Conservation (phyloP, 2,329 filamentous ascomycete species). For the Metarhizium robertsii region DNA sequence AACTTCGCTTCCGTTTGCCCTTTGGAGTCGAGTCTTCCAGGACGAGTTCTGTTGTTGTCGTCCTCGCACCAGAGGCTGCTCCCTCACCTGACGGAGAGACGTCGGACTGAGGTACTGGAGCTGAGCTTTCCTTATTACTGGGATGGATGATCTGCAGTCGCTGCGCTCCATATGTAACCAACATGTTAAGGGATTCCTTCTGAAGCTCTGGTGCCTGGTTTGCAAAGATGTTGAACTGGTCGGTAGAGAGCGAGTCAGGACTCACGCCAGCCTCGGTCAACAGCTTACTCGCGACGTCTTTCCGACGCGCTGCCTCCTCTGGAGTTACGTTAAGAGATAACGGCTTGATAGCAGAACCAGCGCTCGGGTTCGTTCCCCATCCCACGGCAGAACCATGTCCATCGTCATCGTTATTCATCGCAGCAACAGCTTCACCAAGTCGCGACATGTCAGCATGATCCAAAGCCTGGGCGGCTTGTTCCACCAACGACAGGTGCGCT, state of each 20-base stretch:
- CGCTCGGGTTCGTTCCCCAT: constrained; percentile 1
- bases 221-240: constrained; percentile 50
- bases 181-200: constrained; percentile 44
- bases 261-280: constrained; percentile 39
- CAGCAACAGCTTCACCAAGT: constrained; percentile 1
- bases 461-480: constrained; percentile 5
- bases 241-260: constrained; percentile 39
- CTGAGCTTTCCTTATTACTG: constrained; percentile 23
- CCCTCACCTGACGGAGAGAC: constrained; percentile 14
- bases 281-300: constrained; percentile 37
- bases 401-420: not conserved
- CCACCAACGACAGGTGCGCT: constrained; percentile 3
- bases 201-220: constrained; percentile 50
- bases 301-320: constrained; percentile 40
- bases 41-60: constrained; percentile 22
- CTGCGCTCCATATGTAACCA: constrained; percentile 48
- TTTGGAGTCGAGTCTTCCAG: constrained; percentile 9
- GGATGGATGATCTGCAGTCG: constrained; percentile 48
- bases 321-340: constrained; percentile 27
- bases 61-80: constrained; percentile 13
- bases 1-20: constrained; percentile 4
- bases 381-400: not conserved
- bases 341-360: constrained; percentile 7
- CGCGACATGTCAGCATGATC: constrained; percentile 3
- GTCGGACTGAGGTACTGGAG: constrained; percentile 15